Evolutionary conservation across 176 grass and related monocot species (phyloP).

Genomic region (Aegilops bicornis): DNA sequence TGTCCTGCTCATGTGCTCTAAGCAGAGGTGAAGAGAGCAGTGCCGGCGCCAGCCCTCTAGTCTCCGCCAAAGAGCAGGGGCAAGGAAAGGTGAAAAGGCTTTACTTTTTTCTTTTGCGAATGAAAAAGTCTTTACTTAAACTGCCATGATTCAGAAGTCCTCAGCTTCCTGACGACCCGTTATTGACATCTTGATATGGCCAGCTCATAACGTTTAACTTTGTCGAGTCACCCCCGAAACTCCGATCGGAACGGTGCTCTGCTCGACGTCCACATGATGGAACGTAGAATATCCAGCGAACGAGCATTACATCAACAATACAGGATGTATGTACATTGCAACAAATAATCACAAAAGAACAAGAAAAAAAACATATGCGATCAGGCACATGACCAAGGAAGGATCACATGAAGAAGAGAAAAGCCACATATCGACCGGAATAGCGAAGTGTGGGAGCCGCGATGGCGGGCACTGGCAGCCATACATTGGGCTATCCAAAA

Average conservation of each 20-base stretch:
- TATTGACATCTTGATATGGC: background rate
- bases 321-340: too few species aligned
- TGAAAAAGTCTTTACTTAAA: background rate
- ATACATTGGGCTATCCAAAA: slow-evolving; percentile 60
- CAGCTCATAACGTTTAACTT: too few species aligned
- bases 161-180: background rate
- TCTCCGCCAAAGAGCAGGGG: background rate
- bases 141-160: background rate
- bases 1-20: too few species aligned
- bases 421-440: slow-evolving; percentile 2
- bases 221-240: too few species aligned
- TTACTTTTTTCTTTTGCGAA: background rate
- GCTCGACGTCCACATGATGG: too few species aligned
- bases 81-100: background rate
- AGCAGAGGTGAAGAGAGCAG: too few species aligned
- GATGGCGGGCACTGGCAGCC: slow-evolving; percentile 29
- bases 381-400: background rate
- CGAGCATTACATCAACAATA: too few species aligned
- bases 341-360: too few species aligned
- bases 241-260: too few species aligned
- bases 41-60: background rate
- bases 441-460: slow-evolving; percentile 21
- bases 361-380: background rate
- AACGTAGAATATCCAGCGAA: too few species aligned
- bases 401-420: background rate